Percentiles rank a stretch among this genome's conserved stretches.
These are phyloP conservation scores for Aquanectria penicillioides DNA, from an alignment of 2,329 filamentous ascomycete genomes.

Conservation along the genomic window DNA sequence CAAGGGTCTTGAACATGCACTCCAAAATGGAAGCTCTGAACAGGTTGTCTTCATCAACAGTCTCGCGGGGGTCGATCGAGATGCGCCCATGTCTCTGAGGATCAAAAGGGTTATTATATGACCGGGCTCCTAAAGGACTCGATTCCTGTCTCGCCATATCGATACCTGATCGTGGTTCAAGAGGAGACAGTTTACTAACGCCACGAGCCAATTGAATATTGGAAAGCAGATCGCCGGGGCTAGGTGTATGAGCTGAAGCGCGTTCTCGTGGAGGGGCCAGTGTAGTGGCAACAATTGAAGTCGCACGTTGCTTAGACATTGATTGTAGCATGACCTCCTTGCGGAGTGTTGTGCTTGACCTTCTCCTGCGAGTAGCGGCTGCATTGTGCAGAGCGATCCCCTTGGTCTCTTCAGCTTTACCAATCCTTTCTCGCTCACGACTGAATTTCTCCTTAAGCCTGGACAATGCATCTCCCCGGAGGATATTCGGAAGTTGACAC, in stretches of 20 bases:
- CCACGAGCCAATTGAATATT: conserved; percentile 78
- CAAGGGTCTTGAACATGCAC: conserved; percentile 95
- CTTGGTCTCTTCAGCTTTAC: conserved; percentile 81
- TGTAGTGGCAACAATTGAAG: conserved; percentile 54
- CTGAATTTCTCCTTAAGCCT: conserved; percentile 93
- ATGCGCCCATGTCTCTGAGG: conserved; percentile 60
- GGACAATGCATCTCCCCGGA: conserved; percentile 84
- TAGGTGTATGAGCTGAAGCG: conserved; percentile 60
- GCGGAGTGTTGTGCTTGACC: conserved; percentile 78
- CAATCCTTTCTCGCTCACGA: conserved; percentile 83
- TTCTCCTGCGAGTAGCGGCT: conserved; percentile 69
- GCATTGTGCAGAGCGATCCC: conserved; percentile 95
- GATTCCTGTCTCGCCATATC: conserved; percentile 48
- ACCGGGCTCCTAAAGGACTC: conserved; percentile 60
- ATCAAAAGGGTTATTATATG: conserved; percentile 68
- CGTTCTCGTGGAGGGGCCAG: conserved; percentile 54
- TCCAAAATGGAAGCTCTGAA: conserved; percentile 92
- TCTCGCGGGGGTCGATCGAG: conserved; percentile 77
- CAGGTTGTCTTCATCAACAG: conserved; percentile 85
- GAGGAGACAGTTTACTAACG: conserved; percentile 56
- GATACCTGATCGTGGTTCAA: conserved; percentile 28
- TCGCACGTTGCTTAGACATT: conserved; percentile 59
- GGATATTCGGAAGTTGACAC: conserved; percentile 89
- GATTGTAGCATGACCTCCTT: conserved; percentile 84
- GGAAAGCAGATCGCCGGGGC: conserved; percentile 81